phyloP scores from a whole-genome alignment of 768 basidiomycete genomes.

The Pleurotus djamor region DNA sequence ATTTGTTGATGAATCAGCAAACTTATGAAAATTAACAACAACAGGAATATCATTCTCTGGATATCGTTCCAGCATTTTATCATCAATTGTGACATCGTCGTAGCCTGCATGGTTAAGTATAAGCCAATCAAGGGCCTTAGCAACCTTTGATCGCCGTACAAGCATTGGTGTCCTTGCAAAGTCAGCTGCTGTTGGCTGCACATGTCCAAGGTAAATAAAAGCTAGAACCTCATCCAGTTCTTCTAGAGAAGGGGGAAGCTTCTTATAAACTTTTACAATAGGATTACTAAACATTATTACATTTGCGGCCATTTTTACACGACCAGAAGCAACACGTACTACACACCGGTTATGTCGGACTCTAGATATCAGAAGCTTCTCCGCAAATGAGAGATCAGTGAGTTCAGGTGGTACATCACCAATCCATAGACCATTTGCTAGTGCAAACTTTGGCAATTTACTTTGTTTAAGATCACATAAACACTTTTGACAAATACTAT shows the following conservation, averaged over 20 bases:
- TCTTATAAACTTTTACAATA: neutral
- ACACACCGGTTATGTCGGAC: slow-evolving; percentile 24
- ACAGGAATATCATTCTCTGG: neutral
- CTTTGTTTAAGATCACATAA: neutral
- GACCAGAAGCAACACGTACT: slow-evolving; percentile 20
- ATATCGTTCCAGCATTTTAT: neutral
- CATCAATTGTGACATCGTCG: neutral
- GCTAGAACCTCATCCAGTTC: slow-evolving; percentile 14
- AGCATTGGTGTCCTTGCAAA: slow-evolving; percentile 11
- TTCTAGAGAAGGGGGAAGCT: neutral
- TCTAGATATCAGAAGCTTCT: slow-evolving; percentile 20
- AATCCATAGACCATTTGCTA: slow-evolving; percentile 32
- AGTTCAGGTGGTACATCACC: slow-evolving; percentile 24
- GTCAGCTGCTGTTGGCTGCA: neutral
- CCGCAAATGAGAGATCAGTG: slow-evolving; percentile 18
- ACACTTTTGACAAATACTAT: neutral
- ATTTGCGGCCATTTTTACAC: slow-evolving; percentile 22
- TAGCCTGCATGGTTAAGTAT: slow-evolving; percentile 10
- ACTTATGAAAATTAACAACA: slow-evolving; percentile 10
- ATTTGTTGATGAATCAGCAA: neutral
- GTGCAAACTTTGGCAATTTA: slow-evolving; percentile 14
- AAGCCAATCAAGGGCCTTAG: slow-evolving; percentile 6
- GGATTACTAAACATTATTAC: slow-evolving; percentile 5
- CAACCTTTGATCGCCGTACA: slow-evolving; percentile 13
- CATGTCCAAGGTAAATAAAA: slow-evolving; percentile 11